Percentiles rank a stretch among this genome's conserved stretches.
phyloP scores from a whole-genome alignment of 1,139 yeast genomes.

The Blastobotrys niveus region DNA sequence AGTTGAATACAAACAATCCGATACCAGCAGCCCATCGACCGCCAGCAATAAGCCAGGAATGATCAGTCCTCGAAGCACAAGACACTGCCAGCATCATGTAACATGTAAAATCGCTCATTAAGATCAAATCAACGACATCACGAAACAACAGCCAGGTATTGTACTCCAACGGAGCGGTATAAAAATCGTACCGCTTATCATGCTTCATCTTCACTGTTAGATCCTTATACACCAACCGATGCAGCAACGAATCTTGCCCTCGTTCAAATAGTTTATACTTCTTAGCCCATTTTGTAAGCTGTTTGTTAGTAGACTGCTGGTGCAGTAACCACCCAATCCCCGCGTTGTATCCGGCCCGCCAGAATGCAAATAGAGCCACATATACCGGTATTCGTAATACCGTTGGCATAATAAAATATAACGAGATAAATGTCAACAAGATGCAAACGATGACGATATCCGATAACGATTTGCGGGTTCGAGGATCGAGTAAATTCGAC shows the following conservation, averaged over 20 bases:
- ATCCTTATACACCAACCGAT: conserved; percentile 45
- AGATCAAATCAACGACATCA: conserved; percentile 71
- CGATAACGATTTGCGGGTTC: conserved; percentile 59
- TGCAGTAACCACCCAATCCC: conserved; percentile 73
- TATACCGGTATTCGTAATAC: conserved; percentile 42
- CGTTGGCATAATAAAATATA: conserved; percentile 40
- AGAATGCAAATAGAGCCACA: conserved; percentile 56
- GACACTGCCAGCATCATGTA: conserved; percentile 65
- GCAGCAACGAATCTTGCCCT: conserved; percentile 33
- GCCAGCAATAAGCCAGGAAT: conserved; percentile 36
- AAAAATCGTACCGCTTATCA: conserved; percentile 41
- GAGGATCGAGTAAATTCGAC: conserved; percentile 73
- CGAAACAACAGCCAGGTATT: conserved; percentile 81
- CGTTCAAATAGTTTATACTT: conserved; percentile 44
- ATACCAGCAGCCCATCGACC: conserved; percentile 41
- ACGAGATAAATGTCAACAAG: conserved; percentile 46
- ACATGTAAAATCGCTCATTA: conserved; percentile 81
- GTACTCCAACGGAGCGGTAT: conserved; percentile 61
- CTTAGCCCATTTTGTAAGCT: conserved; percentile 53
- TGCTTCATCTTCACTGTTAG: conserved; percentile 56
- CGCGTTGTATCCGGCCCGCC: conserved; percentile 73
- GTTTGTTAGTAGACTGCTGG: conserved; percentile 57
- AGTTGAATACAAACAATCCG: conserved; percentile 57
- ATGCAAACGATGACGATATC: conserved; percentile 55
- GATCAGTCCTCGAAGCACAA: conserved; percentile 43